Conservation (phyloP, 179 eudicot genomes). For the Patellifolia procumbens region DNA sequence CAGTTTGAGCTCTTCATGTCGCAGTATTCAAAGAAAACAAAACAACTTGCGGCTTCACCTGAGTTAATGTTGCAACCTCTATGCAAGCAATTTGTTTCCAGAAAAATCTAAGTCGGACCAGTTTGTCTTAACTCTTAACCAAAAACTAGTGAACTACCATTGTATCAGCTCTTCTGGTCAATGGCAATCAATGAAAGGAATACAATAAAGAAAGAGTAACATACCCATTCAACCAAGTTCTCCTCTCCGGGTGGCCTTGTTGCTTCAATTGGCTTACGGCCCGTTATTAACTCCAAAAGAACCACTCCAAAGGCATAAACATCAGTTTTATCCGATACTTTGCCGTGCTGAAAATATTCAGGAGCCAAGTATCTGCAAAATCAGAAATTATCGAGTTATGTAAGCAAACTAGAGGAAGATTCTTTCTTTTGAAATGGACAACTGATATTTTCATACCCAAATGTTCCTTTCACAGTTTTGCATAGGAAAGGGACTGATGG, state of each 20-base stretch:
- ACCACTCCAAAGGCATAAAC: slow-evolving; percentile 96
- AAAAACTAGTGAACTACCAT: background rate
- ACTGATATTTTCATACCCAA: slow-evolving; percentile 56
- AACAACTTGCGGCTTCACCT: background rate
- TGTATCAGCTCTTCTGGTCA: background rate
- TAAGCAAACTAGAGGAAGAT: background rate
- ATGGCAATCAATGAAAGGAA: background rate
- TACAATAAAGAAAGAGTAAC: slow-evolving; percentile 31
- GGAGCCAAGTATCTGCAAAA: slow-evolving; percentile 86
- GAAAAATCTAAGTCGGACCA: background rate
- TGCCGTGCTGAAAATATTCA: slow-evolving; percentile 96
- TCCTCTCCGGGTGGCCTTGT: slow-evolving; percentile 82
- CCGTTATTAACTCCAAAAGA: slow-evolving; percentile 79
- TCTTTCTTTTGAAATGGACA: background rate
- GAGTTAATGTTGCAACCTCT: background rate
- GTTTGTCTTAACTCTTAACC: background rate
- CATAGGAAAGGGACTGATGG: slow-evolving; percentile 95
- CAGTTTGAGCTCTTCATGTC: slow-evolving; percentile 10
- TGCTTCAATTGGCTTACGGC: slow-evolving; percentile 84
- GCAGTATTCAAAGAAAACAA: background rate
- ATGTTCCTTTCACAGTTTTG: slow-evolving; percentile 98
- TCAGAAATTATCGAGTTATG: slow-evolving; percentile 6
- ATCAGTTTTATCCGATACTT: slow-evolving; percentile 89
- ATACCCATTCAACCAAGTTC: slow-evolving; percentile 89
- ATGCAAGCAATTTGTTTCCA: background rate